Evolutionary conservation across 2,329 filamentous ascomycete genomes (phyloP).

Genomic region (Thielaviopsis euricoi): DNA sequence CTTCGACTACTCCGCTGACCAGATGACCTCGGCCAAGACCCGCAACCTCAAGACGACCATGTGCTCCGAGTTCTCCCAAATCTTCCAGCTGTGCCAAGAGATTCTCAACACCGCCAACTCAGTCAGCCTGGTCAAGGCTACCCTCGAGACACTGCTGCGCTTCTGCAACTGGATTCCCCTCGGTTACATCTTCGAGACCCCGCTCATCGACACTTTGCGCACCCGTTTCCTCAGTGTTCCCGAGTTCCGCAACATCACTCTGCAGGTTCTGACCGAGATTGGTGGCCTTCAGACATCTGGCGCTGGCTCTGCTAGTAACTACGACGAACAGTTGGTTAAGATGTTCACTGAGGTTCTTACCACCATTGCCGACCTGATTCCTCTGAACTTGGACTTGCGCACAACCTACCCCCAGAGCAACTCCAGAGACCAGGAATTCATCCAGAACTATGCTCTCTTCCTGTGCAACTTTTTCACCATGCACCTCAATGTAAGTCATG

Average conservation of each 20-base stretch:
- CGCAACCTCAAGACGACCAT: constrained; percentile 95
- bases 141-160: constrained; percentile 81
- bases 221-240: constrained; percentile 84
- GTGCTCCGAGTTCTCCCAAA: constrained; percentile 96
- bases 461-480: constrained; percentile 93
- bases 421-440: constrained; percentile 87
- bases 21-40: constrained; percentile 98
- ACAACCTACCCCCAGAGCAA: constrained; percentile 83
- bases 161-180: constrained; percentile 99
- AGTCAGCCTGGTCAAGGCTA: constrained; percentile 83
- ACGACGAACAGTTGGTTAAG: constrained; percentile 87
- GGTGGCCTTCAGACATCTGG: constrained; percentile 75
- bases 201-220: constrained; percentile 84
- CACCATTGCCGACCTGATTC: constrained; percentile 85
- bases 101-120: constrained; percentile 83
- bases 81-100: constrained; percentile 94
- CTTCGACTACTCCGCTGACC: constrained; percentile 95
- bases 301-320: constrained; percentile 50
- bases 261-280: constrained; percentile 96
- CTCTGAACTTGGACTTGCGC: constrained; percentile 77
- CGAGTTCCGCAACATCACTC: constrained; percentile 89
- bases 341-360: constrained; percentile 98
- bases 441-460: constrained; percentile 91
- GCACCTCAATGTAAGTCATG: constrained; percentile 55
- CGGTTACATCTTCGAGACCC: constrained; percentile 96